Evolutionary conservation across 129 eudicot genomes (phyloP).

Genomic region (Arctium minus): DNA sequence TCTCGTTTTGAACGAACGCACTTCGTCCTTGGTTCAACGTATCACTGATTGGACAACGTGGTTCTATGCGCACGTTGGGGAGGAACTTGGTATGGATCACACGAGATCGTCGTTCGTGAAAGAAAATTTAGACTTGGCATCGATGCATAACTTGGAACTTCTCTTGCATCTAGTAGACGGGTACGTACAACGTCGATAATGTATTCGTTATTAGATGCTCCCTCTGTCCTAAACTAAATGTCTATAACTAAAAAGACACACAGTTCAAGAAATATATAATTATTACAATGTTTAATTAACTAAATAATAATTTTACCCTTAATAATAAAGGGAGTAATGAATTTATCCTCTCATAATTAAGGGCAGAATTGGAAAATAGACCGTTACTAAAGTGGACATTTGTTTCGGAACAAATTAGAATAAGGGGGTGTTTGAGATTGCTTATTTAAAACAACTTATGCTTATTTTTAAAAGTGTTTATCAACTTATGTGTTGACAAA

Average conservation of each 20-base stretch:
- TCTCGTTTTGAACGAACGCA: slow-evolving; percentile 37
- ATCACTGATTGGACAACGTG: slow-evolving; percentile 30
- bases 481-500: too few species aligned
- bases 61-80: slow-evolving; percentile 56
- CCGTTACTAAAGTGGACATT: neutral
- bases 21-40: slow-evolving; percentile 14
- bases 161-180: slow-evolving; percentile 62
- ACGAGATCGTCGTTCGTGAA: slow-evolving; percentile 45
- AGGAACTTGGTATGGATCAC: slow-evolving; percentile 55
- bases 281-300: neutral
- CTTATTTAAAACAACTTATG: too few species aligned
- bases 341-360: neutral
- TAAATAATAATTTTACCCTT: neutral
- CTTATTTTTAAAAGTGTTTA: too few species aligned
- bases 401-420: neutral
- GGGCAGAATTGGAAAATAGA: neutral
- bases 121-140: slow-evolving; percentile 24
- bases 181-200: slow-evolving; percentile 11
- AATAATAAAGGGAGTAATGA: neutral
- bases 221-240: neutral
- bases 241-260: neutral
- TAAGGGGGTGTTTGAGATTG: neutral
- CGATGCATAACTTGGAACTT: slow-evolving; percentile 60
- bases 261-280: neutral
- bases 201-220: neutral